These are phyloP conservation scores for Aspergillus chevalieri DNA, from an alignment of 2,329 filamentous ascomycete species.

Conservation along the genomic window DNA sequence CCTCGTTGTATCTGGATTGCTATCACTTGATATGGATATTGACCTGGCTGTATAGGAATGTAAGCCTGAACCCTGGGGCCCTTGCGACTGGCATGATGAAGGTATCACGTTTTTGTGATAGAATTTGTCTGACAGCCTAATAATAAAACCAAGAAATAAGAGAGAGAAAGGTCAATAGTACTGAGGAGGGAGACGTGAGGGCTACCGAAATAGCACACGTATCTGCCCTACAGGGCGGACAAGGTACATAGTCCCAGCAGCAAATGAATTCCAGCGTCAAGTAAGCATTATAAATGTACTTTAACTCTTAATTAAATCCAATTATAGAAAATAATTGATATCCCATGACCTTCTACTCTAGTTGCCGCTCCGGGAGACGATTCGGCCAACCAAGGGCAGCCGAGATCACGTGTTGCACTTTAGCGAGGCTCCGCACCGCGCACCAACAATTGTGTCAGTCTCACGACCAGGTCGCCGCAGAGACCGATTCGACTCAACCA, in stretches of 20 bases:
- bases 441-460: slow-evolving; percentile 36
- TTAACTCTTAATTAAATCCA: too few relatives aligned
- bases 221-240: too few relatives aligned
- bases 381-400: slow-evolving; percentile 30
- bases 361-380: background rate
- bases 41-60: slow-evolving; percentile 19
- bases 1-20: background rate
- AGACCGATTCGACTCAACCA: slow-evolving; percentile 38
- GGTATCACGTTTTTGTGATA: background rate
- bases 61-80: slow-evolving; percentile 27
- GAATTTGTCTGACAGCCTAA: background rate
- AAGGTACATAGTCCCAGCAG: too few relatives aligned
- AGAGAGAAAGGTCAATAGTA: too few relatives aligned
- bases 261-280: too few relatives aligned
- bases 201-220: too few relatives aligned
- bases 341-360: background rate
- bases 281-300: too few relatives aligned
- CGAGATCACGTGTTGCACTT: slow-evolving; percentile 38
- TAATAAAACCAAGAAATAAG: too few relatives aligned
- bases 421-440: slow-evolving; percentile 40
- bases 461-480: slow-evolving; percentile 29
- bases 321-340: too few relatives aligned
- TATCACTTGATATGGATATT: background rate
- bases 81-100: slow-evolving; percentile 28
- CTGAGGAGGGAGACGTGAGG: too few relatives aligned